Percentiles rank a stretch among this genome's conserved stretches.
Conservation (phyloP, 169 alveolate genomes). For the Babesia bigemina region DNA sequence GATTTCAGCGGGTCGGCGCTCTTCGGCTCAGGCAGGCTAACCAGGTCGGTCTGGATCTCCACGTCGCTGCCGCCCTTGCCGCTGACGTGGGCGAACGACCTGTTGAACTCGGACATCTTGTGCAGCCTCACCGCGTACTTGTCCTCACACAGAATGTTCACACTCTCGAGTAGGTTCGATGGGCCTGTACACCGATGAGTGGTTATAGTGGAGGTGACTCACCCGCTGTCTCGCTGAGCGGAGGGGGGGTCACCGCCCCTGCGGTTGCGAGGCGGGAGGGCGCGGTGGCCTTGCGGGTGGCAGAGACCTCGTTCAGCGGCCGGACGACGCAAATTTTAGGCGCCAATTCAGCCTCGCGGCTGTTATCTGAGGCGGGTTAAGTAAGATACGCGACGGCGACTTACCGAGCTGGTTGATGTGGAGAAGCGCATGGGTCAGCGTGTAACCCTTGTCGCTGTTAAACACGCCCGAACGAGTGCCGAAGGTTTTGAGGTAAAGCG, state of each 20-base stretch:
- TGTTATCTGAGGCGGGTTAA: conserved; percentile 26
- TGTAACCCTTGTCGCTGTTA: conserved; percentile 21
- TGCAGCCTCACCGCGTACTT: conserved; percentile 29
- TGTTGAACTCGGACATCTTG: conserved; percentile 59
- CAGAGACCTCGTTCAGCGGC: not conserved
- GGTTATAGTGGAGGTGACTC: not conserved
- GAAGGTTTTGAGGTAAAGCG: conserved; percentile 29
- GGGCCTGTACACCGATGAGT: not conserved
- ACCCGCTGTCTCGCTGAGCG: not conserved
- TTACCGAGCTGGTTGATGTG: conserved; percentile 58
- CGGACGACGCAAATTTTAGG: conserved; percentile 43
- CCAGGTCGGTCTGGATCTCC: conserved; percentile 56
- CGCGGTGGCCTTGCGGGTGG: not conserved
- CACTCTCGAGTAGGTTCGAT: conserved; percentile 28
- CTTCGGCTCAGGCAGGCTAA: not conserved
- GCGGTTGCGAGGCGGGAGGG: not conserved
- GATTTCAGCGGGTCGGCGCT: not conserved
- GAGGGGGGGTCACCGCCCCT: not conserved
- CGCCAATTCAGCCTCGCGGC: conserved; percentile 60
- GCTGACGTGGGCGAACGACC: not conserved
- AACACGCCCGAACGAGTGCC: conserved; percentile 35
- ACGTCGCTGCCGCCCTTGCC: conserved; percentile 14
- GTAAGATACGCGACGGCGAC: not conserved
- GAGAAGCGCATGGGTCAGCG: conserved; percentile 54
- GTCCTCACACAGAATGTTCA: conserved; percentile 40